Evolutionary conservation across 495 filamentous ascomycete species (phyloP).

Genomic region (Penicillium parvum): DNA sequence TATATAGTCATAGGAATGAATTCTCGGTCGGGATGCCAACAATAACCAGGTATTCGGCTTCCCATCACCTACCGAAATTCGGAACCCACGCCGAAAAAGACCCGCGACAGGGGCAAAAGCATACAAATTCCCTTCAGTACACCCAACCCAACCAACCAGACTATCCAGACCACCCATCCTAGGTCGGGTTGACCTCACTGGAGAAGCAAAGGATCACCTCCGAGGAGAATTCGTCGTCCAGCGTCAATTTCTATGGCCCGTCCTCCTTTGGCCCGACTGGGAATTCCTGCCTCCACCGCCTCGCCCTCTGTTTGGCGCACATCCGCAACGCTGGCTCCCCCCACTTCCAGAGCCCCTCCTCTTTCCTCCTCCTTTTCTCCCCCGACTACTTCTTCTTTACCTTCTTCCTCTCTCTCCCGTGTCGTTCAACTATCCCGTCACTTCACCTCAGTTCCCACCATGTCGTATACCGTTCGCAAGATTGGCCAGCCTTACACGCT

Average conservation of each 20-base stretch:
- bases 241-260: slow-evolving; percentile 23
- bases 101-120: slow-evolving; percentile 4
- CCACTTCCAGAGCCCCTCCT: slow-evolving; percentile 39
- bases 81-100: slow-evolving; percentile 1
- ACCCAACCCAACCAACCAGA: too few relatives aligned
- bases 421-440: slow-evolving; percentile 28
- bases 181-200: neutral
- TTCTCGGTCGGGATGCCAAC: neutral
- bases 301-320: slow-evolving; percentile 35
- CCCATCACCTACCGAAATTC: neutral
- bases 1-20: neutral
- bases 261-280: slow-evolving; percentile 38
- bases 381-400: slow-evolving; percentile 18
- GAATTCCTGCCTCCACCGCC: slow-evolving; percentile 36
- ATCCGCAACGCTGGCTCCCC: slow-evolving; percentile 42
- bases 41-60: neutral
- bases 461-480: slow-evolving; percentile 70
- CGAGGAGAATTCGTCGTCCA: too few relatives aligned
- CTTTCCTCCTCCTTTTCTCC: slow-evolving; percentile 33
- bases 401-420: slow-evolving; percentile 26
- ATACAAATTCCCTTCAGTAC: too few relatives aligned
- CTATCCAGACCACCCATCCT: too few relatives aligned
- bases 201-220: neutral
- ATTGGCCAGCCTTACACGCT: slow-evolving; percentile 85
- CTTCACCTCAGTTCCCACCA: slow-evolving; percentile 31